phyloP scores from a whole-genome alignment of 371 early-diverging fungal genomes.

The Mortierella polycephala region DNA sequence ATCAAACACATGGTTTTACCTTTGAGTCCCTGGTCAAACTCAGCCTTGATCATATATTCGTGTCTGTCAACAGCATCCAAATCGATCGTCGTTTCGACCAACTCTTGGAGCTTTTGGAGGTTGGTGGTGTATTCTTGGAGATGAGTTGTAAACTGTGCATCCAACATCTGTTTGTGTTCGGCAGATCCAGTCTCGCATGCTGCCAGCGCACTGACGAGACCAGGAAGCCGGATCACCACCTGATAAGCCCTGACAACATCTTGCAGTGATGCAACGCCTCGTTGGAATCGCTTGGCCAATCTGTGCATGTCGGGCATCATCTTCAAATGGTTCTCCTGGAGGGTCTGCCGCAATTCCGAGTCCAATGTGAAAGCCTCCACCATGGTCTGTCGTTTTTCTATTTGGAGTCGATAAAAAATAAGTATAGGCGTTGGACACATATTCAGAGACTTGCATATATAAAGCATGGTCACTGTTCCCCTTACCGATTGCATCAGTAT shows the following conservation, averaged over 20 bases:
- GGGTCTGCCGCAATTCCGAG: constrained; percentile 73
- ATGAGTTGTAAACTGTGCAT: constrained; percentile 56
- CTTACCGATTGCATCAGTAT: constrained; percentile 75
- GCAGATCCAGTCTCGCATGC: constrained; percentile 56
- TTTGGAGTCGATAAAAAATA: no score
- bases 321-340: constrained; percentile 83
- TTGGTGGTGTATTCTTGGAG: constrained; percentile 61
- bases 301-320: constrained; percentile 90
- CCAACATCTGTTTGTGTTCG: constrained; percentile 58
- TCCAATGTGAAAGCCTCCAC: constrained; percentile 81
- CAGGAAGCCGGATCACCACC: constrained; percentile 81
- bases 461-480: background rate
- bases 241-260: constrained; percentile 95
- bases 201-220: constrained; percentile 68
- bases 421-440: no score
- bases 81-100: constrained; percentile 94
- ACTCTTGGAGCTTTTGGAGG: constrained; percentile 71
- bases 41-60: constrained; percentile 89
- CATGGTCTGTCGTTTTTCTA: constrained; percentile 79
- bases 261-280: constrained; percentile 84
- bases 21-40: constrained; percentile 82
- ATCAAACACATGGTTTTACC: constrained; percentile 51
- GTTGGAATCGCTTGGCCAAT: constrained; percentile 84
- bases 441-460: background rate
- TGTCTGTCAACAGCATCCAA: constrained; percentile 87